These are phyloP conservation scores for Psilocybe subaeruginosa DNA, from an alignment of 768 basidiomycete species.

Conservation along the genomic window DNA sequence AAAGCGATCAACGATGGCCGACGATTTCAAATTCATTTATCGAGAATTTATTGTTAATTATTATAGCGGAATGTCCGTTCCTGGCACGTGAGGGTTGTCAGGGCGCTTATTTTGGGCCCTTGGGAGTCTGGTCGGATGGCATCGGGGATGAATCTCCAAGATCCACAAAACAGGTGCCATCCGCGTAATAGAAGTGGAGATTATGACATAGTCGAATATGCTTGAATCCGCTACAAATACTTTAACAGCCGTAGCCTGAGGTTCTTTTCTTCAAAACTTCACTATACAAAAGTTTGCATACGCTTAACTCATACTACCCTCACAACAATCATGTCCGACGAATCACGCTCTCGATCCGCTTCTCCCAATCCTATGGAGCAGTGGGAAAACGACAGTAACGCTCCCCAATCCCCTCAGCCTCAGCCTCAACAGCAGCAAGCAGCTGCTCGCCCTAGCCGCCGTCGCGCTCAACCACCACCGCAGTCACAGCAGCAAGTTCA, in stretches of 20 bases:
- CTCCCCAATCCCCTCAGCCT: not conserved
- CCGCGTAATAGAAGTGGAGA: not conserved
- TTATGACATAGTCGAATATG: not conserved
- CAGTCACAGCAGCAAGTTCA: constrained; percentile 11
- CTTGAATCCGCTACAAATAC: not conserved
- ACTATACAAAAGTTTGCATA: not conserved
- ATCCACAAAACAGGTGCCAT: not conserved
- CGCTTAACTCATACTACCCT: constrained; percentile 1
- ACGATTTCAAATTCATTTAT: no score
- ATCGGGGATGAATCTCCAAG: not conserved
- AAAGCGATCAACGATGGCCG: no score
- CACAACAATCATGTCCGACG: constrained; percentile 16
- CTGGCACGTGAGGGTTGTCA: no score
- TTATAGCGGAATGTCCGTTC: not conserved
- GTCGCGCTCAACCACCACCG: constrained; percentile 14
- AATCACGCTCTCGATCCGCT: constrained; percentile 18
- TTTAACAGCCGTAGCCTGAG: not conserved
- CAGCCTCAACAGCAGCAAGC: constrained; percentile 6
- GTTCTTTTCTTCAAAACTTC: not conserved
- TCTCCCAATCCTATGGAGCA: constrained; percentile 22
- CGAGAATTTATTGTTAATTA: not conserved
- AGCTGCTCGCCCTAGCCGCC: not conserved
- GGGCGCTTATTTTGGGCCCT: not conserved
- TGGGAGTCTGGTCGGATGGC: not conserved
- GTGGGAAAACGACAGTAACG: constrained; percentile 12